Base-by-base conservation (phyloP, 805 yeast genomes). In the Candida ipomoeae region DNA sequence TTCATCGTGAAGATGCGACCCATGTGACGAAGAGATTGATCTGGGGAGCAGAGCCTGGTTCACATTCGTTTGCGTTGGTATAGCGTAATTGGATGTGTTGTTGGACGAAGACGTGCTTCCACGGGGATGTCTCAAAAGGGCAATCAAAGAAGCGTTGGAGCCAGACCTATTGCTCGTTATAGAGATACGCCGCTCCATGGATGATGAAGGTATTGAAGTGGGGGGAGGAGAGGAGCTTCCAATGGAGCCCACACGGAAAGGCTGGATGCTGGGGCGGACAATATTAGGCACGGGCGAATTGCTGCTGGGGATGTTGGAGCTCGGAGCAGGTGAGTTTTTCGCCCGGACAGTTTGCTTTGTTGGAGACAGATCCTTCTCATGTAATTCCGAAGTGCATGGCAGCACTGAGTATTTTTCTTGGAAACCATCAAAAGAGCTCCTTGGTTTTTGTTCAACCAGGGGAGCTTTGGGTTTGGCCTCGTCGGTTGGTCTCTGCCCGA, bases 171-270 rank as follows among this genome's bases (percentile, higher is more conserved):
- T 71, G 54, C 79, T 66, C 2, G 82, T 76, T 43, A 74, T 68
- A n/a, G 72, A 66, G 10, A 71, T 62, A 26, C 71, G 60, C 40
- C 78, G 58, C 52, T 71, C 77, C 51, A 71, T 57, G 15, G 74
- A 60, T 2, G 63, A 56, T 8, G 57, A 33, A 3, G 58, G 59
- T 1, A 42, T 49, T 6, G 56, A 50, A 2, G 45, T 39, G 57
- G 69, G 50, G 60, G 74, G 59, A 55, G 78, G 69, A 0, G 76
- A 74, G 1, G 76, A 69, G 40, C 61, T 65, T 15, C 81, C 67
- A 32, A 84, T 69, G 0, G 88, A 80, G 0, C 88, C 87, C 2
- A 81, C 79, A 54, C 79, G 82, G 67, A 84, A 84, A 3, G 87
- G 82, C 53, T 81, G 85, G 14, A 81, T 74, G 4, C 73, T 54